These are phyloP conservation scores for Talaromyces wortmannii DNA, from an alignment of 495 filamentous ascomycete genomes.

Conservation along the genomic window DNA sequence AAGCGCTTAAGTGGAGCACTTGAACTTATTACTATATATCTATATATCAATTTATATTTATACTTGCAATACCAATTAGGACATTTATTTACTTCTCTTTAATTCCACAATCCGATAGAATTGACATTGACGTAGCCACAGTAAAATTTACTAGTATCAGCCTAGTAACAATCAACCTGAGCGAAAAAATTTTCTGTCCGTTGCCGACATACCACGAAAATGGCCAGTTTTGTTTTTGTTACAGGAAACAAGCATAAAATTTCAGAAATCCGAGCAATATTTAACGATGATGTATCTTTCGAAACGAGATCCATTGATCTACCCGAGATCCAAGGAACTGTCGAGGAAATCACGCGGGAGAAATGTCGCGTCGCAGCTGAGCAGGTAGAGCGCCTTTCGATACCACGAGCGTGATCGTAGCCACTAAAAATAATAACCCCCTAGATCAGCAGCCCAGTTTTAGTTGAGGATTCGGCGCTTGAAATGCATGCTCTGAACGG, in stretches of 20 bases:
- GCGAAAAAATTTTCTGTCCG: no score
- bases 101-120: no score
- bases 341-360: slow-evolving; percentile 72
- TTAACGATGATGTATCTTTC: not conserved
- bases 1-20: no score
- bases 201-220: no score
- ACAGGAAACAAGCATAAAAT: not conserved
- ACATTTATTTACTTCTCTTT: no score
- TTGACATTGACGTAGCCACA: no score
- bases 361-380: slow-evolving; percentile 71
- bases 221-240: not conserved
- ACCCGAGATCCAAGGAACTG: slow-evolving; percentile 70
- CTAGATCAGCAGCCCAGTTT: slow-evolving; percentile 70
- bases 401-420: no score
- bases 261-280: not conserved
- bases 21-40: no score
- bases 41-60: no score
- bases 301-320: slow-evolving; percentile 37
- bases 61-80: no score
- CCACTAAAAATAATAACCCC: not conserved
- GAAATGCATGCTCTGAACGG: slow-evolving; percentile 78
- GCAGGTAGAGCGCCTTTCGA: not conserved
- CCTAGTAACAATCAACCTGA: no score
- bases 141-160: no score
- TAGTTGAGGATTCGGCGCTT: slow-evolving; percentile 91